Evolutionary conservation across 371 early-diverging fungal species (phyloP), one percentile per base, ranked within the genome.

Genomic region (Funneliformis caledonium): DNA sequence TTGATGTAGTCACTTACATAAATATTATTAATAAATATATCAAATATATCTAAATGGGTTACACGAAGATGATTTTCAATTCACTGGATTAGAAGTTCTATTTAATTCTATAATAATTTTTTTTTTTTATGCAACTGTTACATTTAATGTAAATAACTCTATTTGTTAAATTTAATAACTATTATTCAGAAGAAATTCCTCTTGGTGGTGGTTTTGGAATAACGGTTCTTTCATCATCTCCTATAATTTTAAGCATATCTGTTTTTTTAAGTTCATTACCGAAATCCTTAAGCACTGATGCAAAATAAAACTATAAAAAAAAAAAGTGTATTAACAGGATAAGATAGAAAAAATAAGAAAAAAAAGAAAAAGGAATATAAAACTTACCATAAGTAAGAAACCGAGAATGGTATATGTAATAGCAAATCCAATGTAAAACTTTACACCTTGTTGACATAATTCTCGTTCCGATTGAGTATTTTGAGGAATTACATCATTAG

Each of bases 301-400:
- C 69, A 37, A 69, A 69, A n/a, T 69, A 69, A 22, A 69, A 69
- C 69, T 69, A 19, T 37, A 9, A 37, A 69, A 45, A 42, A 45
- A 69, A 69, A n/a, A 47, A 1, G 4, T 6, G n/a, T 69, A 69
- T 14, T 50, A 16, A 11, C 14, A 45, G 43, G 42, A 19, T 12
- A 50, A 50, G 11, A 11, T 12, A 50, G 1, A 68, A 37, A 37
- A 37, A 37, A 19, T 16, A 43, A 16, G 3, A 16, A 14, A 3
- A 42, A 33, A 69, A 69, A 19, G 5, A 45, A 45, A 19, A 7
- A 68, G 4, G 42, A 42, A 42, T 37, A 43, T 33, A 68, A 26
- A 68, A 64, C 12, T 11, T 64, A 64, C 22, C 33, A 64, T 64
- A 64, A 22, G 33, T 64, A 64, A 31, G 22, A 64, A 31, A 64